These are phyloP conservation scores for Myriosclerotinia duriaeana DNA, from an alignment of 2,329 filamentous ascomycete genomes.

Conservation along the genomic window DNA sequence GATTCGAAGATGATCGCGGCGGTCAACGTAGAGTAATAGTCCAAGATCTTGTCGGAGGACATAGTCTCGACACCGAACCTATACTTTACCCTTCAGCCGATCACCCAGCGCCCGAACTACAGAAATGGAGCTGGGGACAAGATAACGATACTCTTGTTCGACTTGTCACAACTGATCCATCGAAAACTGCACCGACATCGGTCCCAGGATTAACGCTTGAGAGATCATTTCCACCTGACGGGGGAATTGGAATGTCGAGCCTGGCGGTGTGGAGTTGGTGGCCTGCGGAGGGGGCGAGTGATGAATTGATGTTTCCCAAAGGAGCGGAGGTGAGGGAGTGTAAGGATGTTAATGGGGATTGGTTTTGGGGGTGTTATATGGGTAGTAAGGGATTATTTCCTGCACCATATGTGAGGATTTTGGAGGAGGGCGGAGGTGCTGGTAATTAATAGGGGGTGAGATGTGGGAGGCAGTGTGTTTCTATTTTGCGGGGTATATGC, in stretches of 20 bases:
- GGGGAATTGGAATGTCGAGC: constrained; percentile 65
- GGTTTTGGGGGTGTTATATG: constrained; percentile 85
- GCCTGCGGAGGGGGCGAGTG: constrained; percentile 57
- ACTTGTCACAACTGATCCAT: constrained; percentile 54
- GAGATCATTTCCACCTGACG: constrained; percentile 66
- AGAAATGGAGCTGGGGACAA: constrained; percentile 55
- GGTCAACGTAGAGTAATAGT: constrained; percentile 68
- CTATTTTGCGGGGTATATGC: neutral
- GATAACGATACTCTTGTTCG: constrained; percentile 44
- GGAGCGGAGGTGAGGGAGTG: constrained; percentile 80
- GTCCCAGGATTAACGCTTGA: constrained; percentile 31
- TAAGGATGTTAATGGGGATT: constrained; percentile 86
- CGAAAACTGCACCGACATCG: constrained; percentile 42
- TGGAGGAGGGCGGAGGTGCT: constrained; percentile 34
- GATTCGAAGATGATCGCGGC: constrained; percentile 67
- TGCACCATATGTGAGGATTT: constrained; percentile 65
- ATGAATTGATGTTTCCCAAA: constrained; percentile 82
- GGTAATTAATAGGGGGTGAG: neutral
- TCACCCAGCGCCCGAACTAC: constrained; percentile 42
- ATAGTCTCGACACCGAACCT: constrained; percentile 60
- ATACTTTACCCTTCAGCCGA: constrained; percentile 25
- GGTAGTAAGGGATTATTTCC: constrained; percentile 79
- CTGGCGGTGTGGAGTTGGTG: constrained; percentile 77
- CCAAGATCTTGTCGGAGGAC: constrained; percentile 75
- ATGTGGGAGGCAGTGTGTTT: neutral